Base-by-base conservation (phyloP, 2,329 filamentous ascomycete species). In the Hymenoscyphus scutula region DNA sequence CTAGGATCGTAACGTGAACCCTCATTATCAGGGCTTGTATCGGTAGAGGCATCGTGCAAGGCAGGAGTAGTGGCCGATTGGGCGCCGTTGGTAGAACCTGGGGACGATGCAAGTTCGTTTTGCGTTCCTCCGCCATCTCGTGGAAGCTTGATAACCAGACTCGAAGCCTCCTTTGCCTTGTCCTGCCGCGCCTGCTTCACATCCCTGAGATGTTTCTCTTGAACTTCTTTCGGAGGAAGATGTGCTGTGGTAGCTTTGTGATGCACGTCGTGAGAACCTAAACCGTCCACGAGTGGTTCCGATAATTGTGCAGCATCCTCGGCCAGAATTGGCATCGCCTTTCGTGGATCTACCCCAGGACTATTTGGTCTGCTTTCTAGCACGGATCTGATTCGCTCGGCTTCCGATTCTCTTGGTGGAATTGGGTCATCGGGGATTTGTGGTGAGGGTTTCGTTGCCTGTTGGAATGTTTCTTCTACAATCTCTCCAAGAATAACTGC, bases 21-120 rank as follows among this genome's bases (percentile, higher is more conserved):
- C 56, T 92, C 89, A 60, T 89, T 84, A 60, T 89, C 89, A 1
- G 89, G 87, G 69, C 89, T 92, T 1, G 90, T 92, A 68, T 89
- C 87, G 0, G 89, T 85, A 1, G 90, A 92, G 6, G 81, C 83
- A 65, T 89, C 84, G 64, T 87, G 83, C 45, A 87, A 81, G 38
- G 82, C 84, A 1, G 91, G 89, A 0, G 91, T 95, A 25, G 88
- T 86, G 60, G 87, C 87, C 53, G 89, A 92, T 69, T 88, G 87
- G 1, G 87, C 83, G 34, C 81, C 86, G 60, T 84, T 78, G 0
- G 89, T 92, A 5, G 91, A 94, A 2, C 78, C 79, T 17, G 84
- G 82, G 1, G 84, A 86, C 2, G 81, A 85, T 5, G 80, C 68
- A 2, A 77, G 74, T 66, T 85, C 84, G 2, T 75, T 70, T 57